Percentiles rank a stretch among this genome's conserved stretches.
phyloP scores from a whole-genome alignment of 1,284 basidiomycete genomes.

The Apiotrichum gracile region DNA sequence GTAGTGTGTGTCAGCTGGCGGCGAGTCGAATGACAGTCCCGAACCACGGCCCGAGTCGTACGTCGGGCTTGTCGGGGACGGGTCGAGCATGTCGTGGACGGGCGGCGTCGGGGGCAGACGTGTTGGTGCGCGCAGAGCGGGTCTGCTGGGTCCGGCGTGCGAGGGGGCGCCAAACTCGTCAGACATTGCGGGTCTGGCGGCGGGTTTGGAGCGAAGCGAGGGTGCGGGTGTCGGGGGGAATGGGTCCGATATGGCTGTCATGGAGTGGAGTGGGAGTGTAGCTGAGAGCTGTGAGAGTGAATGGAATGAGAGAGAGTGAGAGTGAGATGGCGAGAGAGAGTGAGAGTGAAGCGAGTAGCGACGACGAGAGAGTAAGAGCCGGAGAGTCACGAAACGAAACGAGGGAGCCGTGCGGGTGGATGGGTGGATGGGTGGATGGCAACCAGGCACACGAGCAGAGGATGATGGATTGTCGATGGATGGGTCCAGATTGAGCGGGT shows the following conservation, averaged over 20 bases:
- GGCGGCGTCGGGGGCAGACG: conserved; percentile 30
- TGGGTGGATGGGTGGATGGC: too few species aligned
- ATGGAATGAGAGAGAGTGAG: neutral
- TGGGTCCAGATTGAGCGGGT: too few species aligned
- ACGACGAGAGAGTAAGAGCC: too few species aligned
- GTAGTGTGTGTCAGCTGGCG: conserved; percentile 18
- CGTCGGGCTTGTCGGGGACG: neutral
- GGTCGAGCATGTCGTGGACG: conserved; percentile 13
- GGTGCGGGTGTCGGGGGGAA: conserved; percentile 32
- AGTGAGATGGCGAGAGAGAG: too few species aligned
- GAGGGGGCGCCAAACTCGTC: neutral
- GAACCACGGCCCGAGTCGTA: conserved; percentile 1
- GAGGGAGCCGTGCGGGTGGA: too few species aligned
- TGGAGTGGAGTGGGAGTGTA: neutral
- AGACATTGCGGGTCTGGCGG: conserved; percentile 1
- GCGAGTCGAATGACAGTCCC: neutral
- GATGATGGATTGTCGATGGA: too few species aligned
- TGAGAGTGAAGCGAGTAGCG: too few species aligned
- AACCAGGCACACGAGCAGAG: too few species aligned
- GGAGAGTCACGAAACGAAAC: too few species aligned
- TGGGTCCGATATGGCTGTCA: neutral
- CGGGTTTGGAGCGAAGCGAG: conserved; percentile 18
- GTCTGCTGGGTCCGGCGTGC: conserved; percentile 17
- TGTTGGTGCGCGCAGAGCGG: conserved; percentile 3
- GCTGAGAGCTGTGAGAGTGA: neutral